Conservation (phyloP, 306 rosid genomes). For the Quercus rubra region DNA sequence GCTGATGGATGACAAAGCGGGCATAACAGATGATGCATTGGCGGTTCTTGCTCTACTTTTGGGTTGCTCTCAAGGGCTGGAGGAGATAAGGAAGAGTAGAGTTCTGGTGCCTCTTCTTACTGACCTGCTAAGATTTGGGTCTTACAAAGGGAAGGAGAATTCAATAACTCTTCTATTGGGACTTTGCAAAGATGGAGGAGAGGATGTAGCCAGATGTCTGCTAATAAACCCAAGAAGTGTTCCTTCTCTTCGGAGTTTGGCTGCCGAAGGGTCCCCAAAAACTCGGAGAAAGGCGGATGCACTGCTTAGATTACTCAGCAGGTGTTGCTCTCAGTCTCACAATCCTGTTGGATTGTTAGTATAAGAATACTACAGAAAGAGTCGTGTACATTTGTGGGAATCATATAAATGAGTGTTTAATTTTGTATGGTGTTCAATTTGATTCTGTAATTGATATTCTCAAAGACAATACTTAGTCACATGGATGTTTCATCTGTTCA, state of each 20-base stretch:
- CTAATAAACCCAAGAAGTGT: slow-evolving; percentile 75
- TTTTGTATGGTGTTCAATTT: slow-evolving; percentile 4
- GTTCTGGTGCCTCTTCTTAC: slow-evolving; percentile 65
- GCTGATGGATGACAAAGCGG: slow-evolving; percentile 78
- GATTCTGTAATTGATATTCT: slow-evolving; percentile 8
- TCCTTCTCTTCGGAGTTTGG: slow-evolving; percentile 84
- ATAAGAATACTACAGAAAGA: slow-evolving; percentile 6
- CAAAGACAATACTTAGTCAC: neutral
- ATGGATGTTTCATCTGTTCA: neutral
- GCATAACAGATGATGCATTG: slow-evolving; percentile 77
- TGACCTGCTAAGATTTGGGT: slow-evolving; percentile 90
- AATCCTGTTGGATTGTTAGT: slow-evolving; percentile 33
- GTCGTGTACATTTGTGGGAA: slow-evolving; percentile 42
- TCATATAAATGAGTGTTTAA: slow-evolving; percentile 19
- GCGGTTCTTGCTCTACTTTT: slow-evolving; percentile 62
- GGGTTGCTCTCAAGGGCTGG: slow-evolving; percentile 65
- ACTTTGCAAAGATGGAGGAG: slow-evolving; percentile 82
- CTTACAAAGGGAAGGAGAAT: slow-evolving; percentile 82
- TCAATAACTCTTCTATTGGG: slow-evolving; percentile 74
- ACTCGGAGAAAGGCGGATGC: slow-evolving; percentile 86
- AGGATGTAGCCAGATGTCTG: slow-evolving; percentile 59
- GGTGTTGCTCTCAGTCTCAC: slow-evolving; percentile 73
- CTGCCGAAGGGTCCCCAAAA: slow-evolving; percentile 68
- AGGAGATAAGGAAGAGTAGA: slow-evolving; percentile 67
- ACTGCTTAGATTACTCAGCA: slow-evolving; percentile 69